A percentile compares a stretch with the other conserved stretches of the same genome.
Evolutionary conservation across 371 early-diverging fungal species (phyloP).

Genomic region (Mortierella sp.): DNA sequence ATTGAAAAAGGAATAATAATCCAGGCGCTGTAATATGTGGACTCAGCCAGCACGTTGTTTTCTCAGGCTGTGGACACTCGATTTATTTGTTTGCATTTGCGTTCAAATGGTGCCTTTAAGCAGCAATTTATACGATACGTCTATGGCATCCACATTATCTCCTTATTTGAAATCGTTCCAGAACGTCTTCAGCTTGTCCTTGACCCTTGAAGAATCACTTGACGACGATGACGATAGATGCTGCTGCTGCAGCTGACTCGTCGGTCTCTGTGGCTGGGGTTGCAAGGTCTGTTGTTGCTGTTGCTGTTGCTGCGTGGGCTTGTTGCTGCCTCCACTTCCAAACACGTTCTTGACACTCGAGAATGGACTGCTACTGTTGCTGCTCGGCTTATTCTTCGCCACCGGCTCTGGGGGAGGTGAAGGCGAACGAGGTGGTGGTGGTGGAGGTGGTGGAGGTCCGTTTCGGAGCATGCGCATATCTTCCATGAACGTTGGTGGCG

Average conservation of each 20-base stretch:
- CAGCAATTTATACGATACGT: too few relatives aligned
- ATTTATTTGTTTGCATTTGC: too few relatives aligned
- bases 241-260: slow-evolving; percentile 26
- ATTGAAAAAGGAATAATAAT: too few relatives aligned
- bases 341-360: slow-evolving; percentile 52
- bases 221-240: slow-evolving; percentile 11
- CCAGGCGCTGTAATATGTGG: too few relatives aligned
- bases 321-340: slow-evolving; percentile 8
- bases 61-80: too few relatives aligned
- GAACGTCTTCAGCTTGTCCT: slow-evolving; percentile 42
- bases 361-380: slow-evolving; percentile 18
- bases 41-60: too few relatives aligned
- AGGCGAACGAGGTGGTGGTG: slow-evolving; percentile 53
- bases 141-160: neutral
- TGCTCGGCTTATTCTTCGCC: neutral
- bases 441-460: slow-evolving; percentile 51
- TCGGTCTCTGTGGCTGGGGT: slow-evolving; percentile 26
- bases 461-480: slow-evolving; percentile 62
- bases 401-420: slow-evolving; percentile 39
- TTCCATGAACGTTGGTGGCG: slow-evolving; percentile 82
- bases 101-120: too few relatives aligned
- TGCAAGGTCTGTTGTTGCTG: slow-evolving; percentile 17
- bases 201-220: slow-evolving; percentile 30
- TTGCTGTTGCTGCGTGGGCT: slow-evolving; percentile 9
- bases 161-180: slow-evolving; percentile 25